Percentiles rank a stretch among this genome's conserved stretches.
phyloP scores from a whole-genome alignment of 2,329 filamentous ascomycete genomes.

The Lecanoromycetidae sp. region DNA sequence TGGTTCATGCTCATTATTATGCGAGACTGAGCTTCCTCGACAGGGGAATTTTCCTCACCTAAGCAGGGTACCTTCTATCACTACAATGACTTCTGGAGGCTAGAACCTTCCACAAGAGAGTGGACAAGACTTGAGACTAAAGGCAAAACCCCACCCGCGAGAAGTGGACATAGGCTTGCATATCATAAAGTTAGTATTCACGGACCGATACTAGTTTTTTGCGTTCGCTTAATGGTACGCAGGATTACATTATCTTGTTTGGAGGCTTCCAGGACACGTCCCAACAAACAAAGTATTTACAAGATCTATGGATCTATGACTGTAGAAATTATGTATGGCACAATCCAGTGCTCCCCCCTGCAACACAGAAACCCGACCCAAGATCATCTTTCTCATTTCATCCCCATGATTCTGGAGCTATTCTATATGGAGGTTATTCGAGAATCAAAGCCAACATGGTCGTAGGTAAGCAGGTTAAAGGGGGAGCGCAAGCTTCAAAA shows the following conservation, averaged over 20 bases:
- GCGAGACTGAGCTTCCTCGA: background rate
- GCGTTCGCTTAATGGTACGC: background rate
- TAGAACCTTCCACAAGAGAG: constrained; percentile 73
- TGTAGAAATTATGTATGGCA: constrained; percentile 78
- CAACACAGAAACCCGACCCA: constrained; percentile 77
- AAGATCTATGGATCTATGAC: constrained; percentile 93
- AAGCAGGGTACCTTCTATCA: constrained; percentile 99
- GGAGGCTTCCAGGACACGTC: constrained; percentile 96
- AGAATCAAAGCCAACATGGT: constrained; percentile 61
- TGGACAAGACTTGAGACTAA: constrained; percentile 80
- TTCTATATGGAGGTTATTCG: constrained; percentile 88
- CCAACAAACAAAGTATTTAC: constrained; percentile 84
- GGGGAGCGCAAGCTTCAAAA: constrained; percentile 48
- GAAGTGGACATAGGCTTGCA: constrained; percentile 91
- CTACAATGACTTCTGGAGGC: constrained; percentile 95
- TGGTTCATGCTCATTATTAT: too few species aligned
- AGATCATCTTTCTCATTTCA: constrained; percentile 85
- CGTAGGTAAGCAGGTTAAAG: constrained; percentile 51
- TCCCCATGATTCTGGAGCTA: constrained; percentile 79
- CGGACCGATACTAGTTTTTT: background rate
- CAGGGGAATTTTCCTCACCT: constrained; percentile 80
- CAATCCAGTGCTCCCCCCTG: constrained; percentile 59
- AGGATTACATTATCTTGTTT: constrained; percentile 86
- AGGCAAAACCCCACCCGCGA: constrained; percentile 61
- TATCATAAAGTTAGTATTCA: constrained; percentile 55